Base-by-base conservation (phyloP, 106 monocot genomes). In the Posidonia australis region DNA sequence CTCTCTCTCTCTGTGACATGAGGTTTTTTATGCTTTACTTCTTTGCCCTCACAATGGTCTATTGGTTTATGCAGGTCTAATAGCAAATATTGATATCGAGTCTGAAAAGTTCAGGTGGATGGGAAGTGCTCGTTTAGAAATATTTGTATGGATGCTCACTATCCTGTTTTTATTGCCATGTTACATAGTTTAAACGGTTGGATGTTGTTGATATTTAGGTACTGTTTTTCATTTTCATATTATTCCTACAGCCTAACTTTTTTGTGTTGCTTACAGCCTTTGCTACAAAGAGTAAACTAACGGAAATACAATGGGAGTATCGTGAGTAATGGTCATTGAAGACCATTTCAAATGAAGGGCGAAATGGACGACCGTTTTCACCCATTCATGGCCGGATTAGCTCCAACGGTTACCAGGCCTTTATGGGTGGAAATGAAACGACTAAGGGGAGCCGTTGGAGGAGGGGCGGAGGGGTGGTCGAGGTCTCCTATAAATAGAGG, bases 51-150 rank as follows among this genome's bases (percentile, higher is more conserved):
- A 48, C 27, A 25, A 17, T 9, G 12, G 23, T 32, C 36, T 36
- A 44, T 31, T 58, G 32, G 13, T 19, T 26, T 51, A 3, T 80
- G 45, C 77, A 94, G 93, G 93, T 57, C 58, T 94, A 7, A 62
- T 73, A 44, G 64, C 72, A 25, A 65, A 73, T 32, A 57, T 73
- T 28, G 72, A 73, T 32, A 73, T 73, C 78, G 93, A 94, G 55
- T 94, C 93, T 23, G 93, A 94, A 71, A 90, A 82, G 74, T 90
- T 77, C 65, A 79, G 93, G 43, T 94, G 89, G 89, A 79, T 86
- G 89, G 93, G 86, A 62, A 80, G 78, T 44, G 70, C 84, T 73
- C 93, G 93, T 44, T 28, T 94, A 26, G 83, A 83, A 30, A 75
- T 89, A 56, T 89, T 86, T 57, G 93, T 88, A 74, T 61, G 79